Base-by-base conservation (phyloP, 176 grass and related monocot species). In the maize (Zea mays) region DNA sequence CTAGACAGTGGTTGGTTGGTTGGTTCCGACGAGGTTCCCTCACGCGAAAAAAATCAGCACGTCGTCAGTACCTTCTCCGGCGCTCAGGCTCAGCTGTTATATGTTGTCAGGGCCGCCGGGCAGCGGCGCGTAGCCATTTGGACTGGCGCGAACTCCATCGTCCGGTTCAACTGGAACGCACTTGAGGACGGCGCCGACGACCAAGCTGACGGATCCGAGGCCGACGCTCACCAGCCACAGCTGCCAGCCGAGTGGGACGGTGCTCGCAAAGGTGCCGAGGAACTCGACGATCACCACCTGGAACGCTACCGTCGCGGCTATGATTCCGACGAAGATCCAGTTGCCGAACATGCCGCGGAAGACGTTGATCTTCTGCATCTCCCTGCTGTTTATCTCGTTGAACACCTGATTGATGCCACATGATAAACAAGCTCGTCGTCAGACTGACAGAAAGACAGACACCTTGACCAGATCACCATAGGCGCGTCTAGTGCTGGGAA, bases 371-470 rank as follows among this genome's bases (percentile, higher is more conserved):
- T 92, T 98, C 68, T 98, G 85, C 92, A 98, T 92, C 48, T 98
- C 92, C 62, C 92, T 86, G 62, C 96, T 98, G 74, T 95, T 98
- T 83, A 98, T 88, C 87, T 98, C 96, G 17, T 98, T 98, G 85
- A 99, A 99, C 3, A 99, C 96, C 96, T 99, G 52, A 44, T 27
- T 27, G 27, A 27, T 27, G 4, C 6, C 4, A 62, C 14, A 71
- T 60, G 5, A 59, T 10, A 10, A 10, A 2, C 44, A 70, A 21
- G 5, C 35, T 8, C 67, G 41, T 20, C 59, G 3, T 58, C 55
- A 58, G 55, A 58, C 0, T 21, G 8, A 1, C n/a, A 43, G 45
- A 27, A 0, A 0, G 27, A 27, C 27, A 27, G 27, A 27, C 27
- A 27, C 3, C 6, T 3, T 20, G 10, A 65, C 3, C 60, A 49